These are phyloP conservation scores for Avena insularis DNA, from an alignment of 176 grass and related monocot species.

Conservation along the genomic window DNA sequence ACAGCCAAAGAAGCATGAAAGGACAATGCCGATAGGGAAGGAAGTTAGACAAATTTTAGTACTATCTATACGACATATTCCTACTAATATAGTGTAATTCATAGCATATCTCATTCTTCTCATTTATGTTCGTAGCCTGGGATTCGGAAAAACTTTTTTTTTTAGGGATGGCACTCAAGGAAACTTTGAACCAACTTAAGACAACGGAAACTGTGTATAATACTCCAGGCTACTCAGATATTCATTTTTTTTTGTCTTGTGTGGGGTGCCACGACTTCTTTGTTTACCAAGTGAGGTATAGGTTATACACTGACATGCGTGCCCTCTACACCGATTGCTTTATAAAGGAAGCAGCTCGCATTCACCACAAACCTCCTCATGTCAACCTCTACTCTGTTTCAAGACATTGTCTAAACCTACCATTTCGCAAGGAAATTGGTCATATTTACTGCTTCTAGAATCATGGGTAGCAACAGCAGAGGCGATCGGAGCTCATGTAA, in stretches of 20 bases:
- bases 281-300: not conserved
- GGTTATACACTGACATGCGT: not conserved
- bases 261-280: not conserved
- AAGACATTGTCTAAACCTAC: constrained; percentile 20
- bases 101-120: too few relatives aligned
- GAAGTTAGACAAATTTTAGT: too few relatives aligned
- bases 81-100: too few relatives aligned
- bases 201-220: not conserved
- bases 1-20: too few relatives aligned
- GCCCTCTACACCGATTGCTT: constrained; percentile 19
- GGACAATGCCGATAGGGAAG: too few relatives aligned
- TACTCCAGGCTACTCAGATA: not conserved
- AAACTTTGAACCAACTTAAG: not conserved
- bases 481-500: constrained; percentile 39
- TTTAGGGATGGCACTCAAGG: too few relatives aligned
- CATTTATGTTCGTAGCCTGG: not conserved
- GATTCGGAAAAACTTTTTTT: not conserved
- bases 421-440: constrained; percentile 39
- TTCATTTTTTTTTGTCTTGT: not conserved
- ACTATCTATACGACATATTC: too few relatives aligned
- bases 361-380: constrained; percentile 5
- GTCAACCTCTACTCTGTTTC: not conserved
- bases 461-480: constrained; percentile 45
- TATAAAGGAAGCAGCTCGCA: constrained; percentile 27
- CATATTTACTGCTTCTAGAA: constrained; percentile 51